Base-by-base conservation (phyloP, 2,329 filamentous ascomycete genomes). In the Cercospora canescens region DNA sequence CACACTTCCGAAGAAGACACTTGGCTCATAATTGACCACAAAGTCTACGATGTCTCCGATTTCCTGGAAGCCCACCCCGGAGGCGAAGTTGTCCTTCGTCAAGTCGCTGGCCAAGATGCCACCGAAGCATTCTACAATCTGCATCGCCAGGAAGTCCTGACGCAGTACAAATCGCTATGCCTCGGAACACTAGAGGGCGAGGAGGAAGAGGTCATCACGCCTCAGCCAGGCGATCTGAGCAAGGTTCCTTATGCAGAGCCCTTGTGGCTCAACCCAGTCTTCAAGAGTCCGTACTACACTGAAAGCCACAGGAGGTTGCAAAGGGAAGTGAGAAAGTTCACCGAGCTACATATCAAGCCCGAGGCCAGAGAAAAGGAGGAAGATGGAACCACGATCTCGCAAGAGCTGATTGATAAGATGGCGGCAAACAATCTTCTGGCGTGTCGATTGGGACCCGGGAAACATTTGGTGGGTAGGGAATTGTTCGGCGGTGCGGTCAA, bases 81-180 rank as follows among this genome's bases (percentile, higher is more conserved):
- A 72, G 93, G 92, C 74, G 88, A 89, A 74, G 88, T 91, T 50
- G 92, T 96, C 26, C 87, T 96, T 39, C 85, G 87, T 62, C 92
- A 96, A 79, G 87, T 94, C 56, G 93, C 91, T 32, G 93, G 93
- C 68, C 86, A 88, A 71, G 93, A 96, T 76, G 92, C 92, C 59
- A 96, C 93, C 1, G 82, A 85, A 37, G 90, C 90, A 64, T 96
- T 96, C 80, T 96, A 96, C 86, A 96, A 96, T 82, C 88, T 97
- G 61, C 93, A 97, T 81, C 85, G 93, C 28, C 92, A 96, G 72
- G 93, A 96, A 79, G 91, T 96, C n/a, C 85, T 96, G 11, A 82
- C 88, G 67, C 93, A 93, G 78, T 96, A 96, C 83, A 81, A 85
- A 55, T 84, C 87, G 73, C 85, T 96, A 18, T 90, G 87, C 79